phyloP scores from a whole-genome alignment of 352 stramenopile species.

The Globisporangium irregulare region DNA sequence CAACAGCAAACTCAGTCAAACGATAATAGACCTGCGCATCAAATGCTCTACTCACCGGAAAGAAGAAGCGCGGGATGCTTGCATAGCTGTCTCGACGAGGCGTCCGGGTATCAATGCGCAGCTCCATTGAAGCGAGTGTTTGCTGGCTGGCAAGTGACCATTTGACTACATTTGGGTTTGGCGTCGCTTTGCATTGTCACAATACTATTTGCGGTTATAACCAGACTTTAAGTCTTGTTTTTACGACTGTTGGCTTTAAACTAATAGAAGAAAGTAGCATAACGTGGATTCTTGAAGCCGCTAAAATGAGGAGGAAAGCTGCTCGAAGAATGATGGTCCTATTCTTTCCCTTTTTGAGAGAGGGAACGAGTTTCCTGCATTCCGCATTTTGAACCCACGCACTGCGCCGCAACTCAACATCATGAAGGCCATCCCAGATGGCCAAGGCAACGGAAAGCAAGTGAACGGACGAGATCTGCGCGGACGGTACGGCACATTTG shows the following conservation, averaged over 20 bases:
- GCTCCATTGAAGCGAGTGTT: conserved; percentile 5
- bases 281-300: neutral
- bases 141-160: neutral
- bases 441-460: no score
- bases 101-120: conserved; percentile 2
- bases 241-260: no score
- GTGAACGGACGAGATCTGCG: no score
- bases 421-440: no score
- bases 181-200: neutral
- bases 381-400: no score
- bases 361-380: no score
- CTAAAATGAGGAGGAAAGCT: neutral
- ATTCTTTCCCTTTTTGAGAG: neutral
- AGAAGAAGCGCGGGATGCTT: conserved; percentile 52
- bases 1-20: neutral
- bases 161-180: neutral
- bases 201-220: neutral
- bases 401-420: no score
- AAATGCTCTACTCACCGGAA: conserved; percentile 22
- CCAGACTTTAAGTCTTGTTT: neutral
- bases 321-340: neutral
- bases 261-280: no score
- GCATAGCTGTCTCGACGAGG: neutral
- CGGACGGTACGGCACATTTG: no score
- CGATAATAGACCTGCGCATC: neutral